Percentiles rank a stretch among this genome's conserved stretches.
phyloP scores from a whole-genome alignment of 2,329 filamentous ascomycete species.

The Diaporthe ampelina region DNA sequence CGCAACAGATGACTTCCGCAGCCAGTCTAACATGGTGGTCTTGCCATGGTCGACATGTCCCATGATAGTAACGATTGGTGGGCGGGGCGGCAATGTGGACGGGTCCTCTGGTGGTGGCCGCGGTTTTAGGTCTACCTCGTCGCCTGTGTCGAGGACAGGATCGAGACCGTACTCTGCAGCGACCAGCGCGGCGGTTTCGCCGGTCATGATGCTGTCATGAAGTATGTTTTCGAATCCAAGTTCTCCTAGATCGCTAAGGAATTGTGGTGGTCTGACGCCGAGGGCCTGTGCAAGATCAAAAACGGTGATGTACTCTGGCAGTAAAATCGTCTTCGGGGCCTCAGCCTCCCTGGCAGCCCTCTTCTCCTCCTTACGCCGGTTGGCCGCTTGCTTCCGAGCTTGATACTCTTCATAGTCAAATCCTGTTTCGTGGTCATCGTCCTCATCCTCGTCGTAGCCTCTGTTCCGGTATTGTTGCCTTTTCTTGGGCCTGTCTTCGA shows the following conservation, averaged over 20 bases:
- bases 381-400: conserved; percentile 54
- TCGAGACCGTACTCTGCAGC: conserved; percentile 95
- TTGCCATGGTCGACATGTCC: conserved; percentile 99
- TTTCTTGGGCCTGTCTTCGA: conserved; percentile 30
- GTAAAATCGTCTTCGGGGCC: conserved; percentile 72
- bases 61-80: conserved; percentile 99
- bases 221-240: conserved; percentile 91
- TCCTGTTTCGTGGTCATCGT: conserved; percentile 50
- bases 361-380: conserved; percentile 59
- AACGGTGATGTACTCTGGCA: conserved; percentile 95
- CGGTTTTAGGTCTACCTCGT: conserved; percentile 78
- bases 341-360: conserved; percentile 55
- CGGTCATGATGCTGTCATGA: conserved; percentile 87
- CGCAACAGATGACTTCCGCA: conserved; percentile 92
- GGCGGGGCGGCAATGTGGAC: conserved; percentile 77
- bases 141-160: conserved; percentile 78
- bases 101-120: conserved; percentile 78
- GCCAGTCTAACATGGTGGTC: conserved; percentile 93
- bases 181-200: conserved; percentile 90
- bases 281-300: conserved; percentile 83
- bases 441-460: conserved; percentile 52
- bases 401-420: conserved; percentile 55
- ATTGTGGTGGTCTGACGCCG: conserved; percentile 77
- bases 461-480: conserved; percentile 18
- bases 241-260: conserved; percentile 81